Base-by-base conservation (phyloP, 768 basidiomycete species). In the Pleurotus giganteus region DNA sequence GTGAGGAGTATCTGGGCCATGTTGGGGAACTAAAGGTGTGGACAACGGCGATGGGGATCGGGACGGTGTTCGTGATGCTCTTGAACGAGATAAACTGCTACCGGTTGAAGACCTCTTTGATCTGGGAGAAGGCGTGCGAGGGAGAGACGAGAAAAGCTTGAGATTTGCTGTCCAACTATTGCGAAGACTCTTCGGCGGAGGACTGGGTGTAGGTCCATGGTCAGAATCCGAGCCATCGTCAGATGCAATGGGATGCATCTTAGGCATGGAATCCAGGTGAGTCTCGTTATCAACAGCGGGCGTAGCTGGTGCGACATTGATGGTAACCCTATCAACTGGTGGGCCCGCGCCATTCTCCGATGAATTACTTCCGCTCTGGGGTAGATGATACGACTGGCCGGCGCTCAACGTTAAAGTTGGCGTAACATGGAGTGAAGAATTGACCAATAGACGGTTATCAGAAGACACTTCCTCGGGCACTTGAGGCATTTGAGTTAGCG, bases 101-200 rank as follows among this genome's bases (percentile, higher is more conserved):
- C 65, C 7, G 62, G 69, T 54, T 60, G 66, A 63, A 13, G 61
- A 58, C 13, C 74, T 73, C 62, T 67, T 69, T 6, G 79, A 80
- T 41, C 79, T 74, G n/a, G 76, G 58, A 24, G 87, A 88, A 4
- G 88, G 86, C 5, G 87, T 82, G 28, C 85, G 80, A 4, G 89
- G 86, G 47, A 90, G 71, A 3, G 88, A 75, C 7, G 80, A 80
- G 54, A 83, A 72, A 4, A 80, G 70, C 63, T 75, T 81, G 32
- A 82, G 59, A 49, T 71, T 72, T 15, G 66, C 74, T 24, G 77
- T 74, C 45, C 80, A 61, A 60, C 77, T 80, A 53, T 74, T 74
- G 57, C 76, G 70, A 50, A 80, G 71, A 59, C 74, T 75, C 65
- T 80, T 82, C 3, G 77, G 75, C 50, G 79, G 79, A 28, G 79